Conservation (phyloP, 345 rosid species). For the Populus ilicifolia region DNA sequence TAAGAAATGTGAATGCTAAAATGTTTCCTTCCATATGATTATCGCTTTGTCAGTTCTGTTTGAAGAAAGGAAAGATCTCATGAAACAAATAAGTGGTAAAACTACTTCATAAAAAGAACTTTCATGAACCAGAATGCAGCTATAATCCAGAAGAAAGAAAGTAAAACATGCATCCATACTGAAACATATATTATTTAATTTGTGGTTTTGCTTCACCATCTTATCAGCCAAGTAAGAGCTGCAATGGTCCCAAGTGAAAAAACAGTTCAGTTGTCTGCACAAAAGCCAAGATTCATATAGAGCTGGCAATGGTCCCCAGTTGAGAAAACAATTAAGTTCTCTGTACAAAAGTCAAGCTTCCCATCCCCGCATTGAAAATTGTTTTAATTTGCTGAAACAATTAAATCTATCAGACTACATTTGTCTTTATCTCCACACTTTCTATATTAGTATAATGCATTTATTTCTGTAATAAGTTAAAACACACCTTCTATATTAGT, state of each 20-base stretch:
- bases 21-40: not conserved
- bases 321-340: too few species aligned
- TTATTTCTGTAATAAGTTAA: too few species aligned
- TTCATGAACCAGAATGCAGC: not conserved
- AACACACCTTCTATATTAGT: too few species aligned
- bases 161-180: not conserved
- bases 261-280: not conserved
- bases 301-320: too few species aligned
- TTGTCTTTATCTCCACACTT: too few species aligned
- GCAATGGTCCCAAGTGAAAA: constrained; percentile 58
- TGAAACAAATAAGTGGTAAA: not conserved
- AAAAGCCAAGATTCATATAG: too few species aligned
- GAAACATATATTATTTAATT: constrained; percentile 72
- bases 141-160: too few species aligned
- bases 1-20: not conserved
- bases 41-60: not conserved
- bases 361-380: too few species aligned
- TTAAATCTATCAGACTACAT: too few species aligned
- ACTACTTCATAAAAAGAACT: not conserved
- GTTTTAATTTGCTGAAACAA: too few species aligned
- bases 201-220: constrained; percentile 76
- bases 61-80: not conserved
- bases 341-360: too few species aligned
- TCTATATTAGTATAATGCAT: too few species aligned
- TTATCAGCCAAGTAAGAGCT: constrained; percentile 70